Conservation (phyloP, 1,284 basidiomycete genomes). For the Porodaedalea pini region DNA sequence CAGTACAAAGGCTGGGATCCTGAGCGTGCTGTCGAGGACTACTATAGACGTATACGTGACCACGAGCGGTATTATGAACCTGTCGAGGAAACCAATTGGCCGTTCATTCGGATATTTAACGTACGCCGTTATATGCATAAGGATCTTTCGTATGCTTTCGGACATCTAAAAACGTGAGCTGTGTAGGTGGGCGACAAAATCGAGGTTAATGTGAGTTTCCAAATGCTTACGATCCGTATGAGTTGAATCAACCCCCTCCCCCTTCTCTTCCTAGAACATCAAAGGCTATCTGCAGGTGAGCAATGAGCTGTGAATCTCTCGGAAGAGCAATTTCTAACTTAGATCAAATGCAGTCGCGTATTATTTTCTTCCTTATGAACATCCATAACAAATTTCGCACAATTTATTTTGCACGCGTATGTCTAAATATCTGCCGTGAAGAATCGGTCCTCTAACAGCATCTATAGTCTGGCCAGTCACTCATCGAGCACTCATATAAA, state of each 20-base stretch:
- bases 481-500: slow-evolving; percentile 98
- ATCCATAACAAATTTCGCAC: slow-evolving; percentile 90
- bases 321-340: background rate
- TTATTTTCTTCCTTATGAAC: slow-evolving; percentile 98
- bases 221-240: background rate
- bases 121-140: slow-evolving; percentile 38
- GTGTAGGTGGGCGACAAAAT: slow-evolving; percentile 88
- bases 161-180: background rate
- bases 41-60: slow-evolving; percentile 84
- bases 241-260: background rate
- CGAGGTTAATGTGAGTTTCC: slow-evolving; percentile 72
- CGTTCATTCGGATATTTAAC: slow-evolving; percentile 95
- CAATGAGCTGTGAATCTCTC: background rate
- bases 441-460: background rate
- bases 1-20: slow-evolving; percentile 93
- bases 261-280: slow-evolving; percentile 60
- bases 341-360: slow-evolving; percentile 63
- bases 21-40: slow-evolving; percentile 87
- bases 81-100: slow-evolving; percentile 80
- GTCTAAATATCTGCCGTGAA: slow-evolving; percentile 27
- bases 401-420: slow-evolving; percentile 88
- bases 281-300: slow-evolving; percentile 79
- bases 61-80: slow-evolving; percentile 90
- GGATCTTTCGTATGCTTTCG: background rate
- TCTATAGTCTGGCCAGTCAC: slow-evolving; percentile 83